Percentiles rank a stretch among this genome's conserved stretches.
Conservation (phyloP, 768 basidiomycete genomes). For the Lentinus tigrinus region DNA sequence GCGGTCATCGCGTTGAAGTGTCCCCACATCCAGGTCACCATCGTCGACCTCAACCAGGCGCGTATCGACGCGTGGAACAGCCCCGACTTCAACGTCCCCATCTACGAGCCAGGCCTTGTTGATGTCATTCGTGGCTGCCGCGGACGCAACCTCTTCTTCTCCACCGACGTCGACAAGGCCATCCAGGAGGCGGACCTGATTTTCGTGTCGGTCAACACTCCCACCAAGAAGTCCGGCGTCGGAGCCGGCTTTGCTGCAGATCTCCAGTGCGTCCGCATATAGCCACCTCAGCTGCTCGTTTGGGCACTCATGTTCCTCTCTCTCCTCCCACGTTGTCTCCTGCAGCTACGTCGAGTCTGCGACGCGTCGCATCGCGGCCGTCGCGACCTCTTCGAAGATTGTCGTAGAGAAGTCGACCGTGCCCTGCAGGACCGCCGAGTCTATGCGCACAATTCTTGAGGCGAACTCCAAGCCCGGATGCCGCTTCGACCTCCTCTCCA, state of each 20-base stretch:
- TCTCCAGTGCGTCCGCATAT: constrained; percentile 72
- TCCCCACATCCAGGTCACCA: constrained; percentile 91
- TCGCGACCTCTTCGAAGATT: constrained; percentile 91
- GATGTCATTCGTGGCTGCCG: constrained; percentile 86
- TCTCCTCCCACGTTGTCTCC: not conserved
- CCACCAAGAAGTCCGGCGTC: constrained; percentile 97
- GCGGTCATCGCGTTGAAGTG: constrained; percentile 94
- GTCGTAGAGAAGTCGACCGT: constrained; percentile 99
- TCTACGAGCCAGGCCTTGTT: constrained; percentile 96
- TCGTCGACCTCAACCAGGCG: constrained; percentile 94
- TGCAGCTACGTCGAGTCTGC: constrained; percentile 93
- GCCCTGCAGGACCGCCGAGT: constrained; percentile 96
- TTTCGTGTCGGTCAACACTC: constrained; percentile 98
- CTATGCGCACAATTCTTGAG: constrained; percentile 98
- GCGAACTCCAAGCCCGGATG: constrained; percentile 93
- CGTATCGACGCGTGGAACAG: constrained; percentile 98
- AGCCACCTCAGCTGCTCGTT: not conserved
- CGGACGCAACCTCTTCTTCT: constrained; percentile 96
- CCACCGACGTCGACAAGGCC: constrained; percentile 88
- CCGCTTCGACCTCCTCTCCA: constrained; percentile 97
- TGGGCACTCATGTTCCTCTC: not conserved
- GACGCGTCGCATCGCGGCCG: constrained; percentile 91
- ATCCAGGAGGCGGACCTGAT: constrained; percentile 96
- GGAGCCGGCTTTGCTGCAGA: constrained; percentile 98
- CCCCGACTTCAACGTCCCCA: constrained; percentile 79